Conservation (phyloP, 2,329 filamentous ascomycete genomes). For the Paraphoma sp. region DNA sequence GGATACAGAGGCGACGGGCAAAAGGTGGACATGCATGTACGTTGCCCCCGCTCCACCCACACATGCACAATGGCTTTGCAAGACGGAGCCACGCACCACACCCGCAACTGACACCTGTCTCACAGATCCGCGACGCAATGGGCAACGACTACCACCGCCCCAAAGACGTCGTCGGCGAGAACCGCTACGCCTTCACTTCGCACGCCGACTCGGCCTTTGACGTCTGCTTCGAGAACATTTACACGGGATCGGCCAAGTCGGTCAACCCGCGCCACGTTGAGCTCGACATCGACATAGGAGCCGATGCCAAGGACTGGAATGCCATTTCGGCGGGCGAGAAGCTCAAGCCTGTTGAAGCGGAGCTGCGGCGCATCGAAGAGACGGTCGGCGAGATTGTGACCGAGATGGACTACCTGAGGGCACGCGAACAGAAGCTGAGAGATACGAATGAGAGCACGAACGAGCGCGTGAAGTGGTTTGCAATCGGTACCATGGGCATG, state of each 20-base stretch:
- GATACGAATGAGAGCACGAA: constrained; percentile 99
- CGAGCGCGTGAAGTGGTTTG: constrained; percentile 98
- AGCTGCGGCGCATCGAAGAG: constrained; percentile 91
- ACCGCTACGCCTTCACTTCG: constrained; percentile 91
- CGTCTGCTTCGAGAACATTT: constrained; percentile 91
- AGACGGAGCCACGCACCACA: not conserved
- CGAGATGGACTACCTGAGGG: constrained; percentile 95
- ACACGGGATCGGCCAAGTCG: constrained; percentile 56
- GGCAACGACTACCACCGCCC: constrained; percentile 95
- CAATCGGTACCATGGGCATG: constrained; percentile 90
- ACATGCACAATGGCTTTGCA: no score
- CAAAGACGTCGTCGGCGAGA: constrained; percentile 89
- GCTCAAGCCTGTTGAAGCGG: constrained; percentile 94
- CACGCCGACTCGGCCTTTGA: constrained; percentile 92
- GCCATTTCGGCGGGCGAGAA: constrained; percentile 96
- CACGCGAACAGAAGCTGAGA: constrained; percentile 89
- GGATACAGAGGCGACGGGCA: constrained; percentile 92
- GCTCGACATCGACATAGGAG: constrained; percentile 94
- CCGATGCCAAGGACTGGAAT: constrained; percentile 97
- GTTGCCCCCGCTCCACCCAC: constrained; percentile 38
- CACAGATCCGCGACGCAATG: constrained; percentile 89
- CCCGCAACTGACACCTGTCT: not conserved
- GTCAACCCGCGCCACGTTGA: constrained; percentile 73
- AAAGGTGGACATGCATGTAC: constrained; percentile 90
- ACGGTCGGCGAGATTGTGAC: constrained; percentile 84